Base-by-base conservation (phyloP, 1,284 basidiomycete species). In the Ceratobasidium sp. region DNA sequence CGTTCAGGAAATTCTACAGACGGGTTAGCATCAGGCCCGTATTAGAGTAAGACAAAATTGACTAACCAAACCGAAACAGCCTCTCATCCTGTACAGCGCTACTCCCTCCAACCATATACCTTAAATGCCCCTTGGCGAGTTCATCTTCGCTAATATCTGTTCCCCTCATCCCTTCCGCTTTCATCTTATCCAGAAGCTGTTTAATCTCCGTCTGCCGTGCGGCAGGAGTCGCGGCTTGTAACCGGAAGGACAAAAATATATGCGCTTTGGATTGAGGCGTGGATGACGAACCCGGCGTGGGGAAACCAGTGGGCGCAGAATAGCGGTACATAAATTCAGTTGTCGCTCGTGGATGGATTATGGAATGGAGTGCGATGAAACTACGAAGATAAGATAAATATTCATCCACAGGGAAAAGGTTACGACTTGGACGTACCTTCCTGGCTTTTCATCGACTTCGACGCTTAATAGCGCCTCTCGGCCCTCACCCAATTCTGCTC, bases 271-370 rank as follows among this genome's bases (percentile, higher is more conserved):
- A 71, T 54, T 31, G 56, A 15, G 56, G 3, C 6, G 41, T 19
- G 22, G 54, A 54, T 4, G 57, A 50, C 24, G 67, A 45, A 22
- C 24, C 54, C 14, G 17, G 27, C 67, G 87, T 83, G 57, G 89
- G 86, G 24, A 71, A 57, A 5, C 67, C 54, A 11, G 41, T 71
- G 0, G 88, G 86, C 7, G 89, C 82, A 78, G 89, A 92, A 81
- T 93, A 97, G 29, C 98, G 91, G 83, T 99, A 99, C 67, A 94
- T 90, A 80, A 99, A 99, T 83, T 99, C 98, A n/a, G 98, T 99
- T 24, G 98, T 92, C 2, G 93, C 89, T 71, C 97, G 91, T 11
- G 96, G 97, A 80, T 96, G 91, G 77, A 99, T 96, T 78, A 93
- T 85, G 44, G 89, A 90, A 83, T 99, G 94, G 59, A 99, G 87